phyloP scores from a whole-genome alignment of 2,329 filamentous ascomycete species.

The Colletotrichum tropicale region DNA sequence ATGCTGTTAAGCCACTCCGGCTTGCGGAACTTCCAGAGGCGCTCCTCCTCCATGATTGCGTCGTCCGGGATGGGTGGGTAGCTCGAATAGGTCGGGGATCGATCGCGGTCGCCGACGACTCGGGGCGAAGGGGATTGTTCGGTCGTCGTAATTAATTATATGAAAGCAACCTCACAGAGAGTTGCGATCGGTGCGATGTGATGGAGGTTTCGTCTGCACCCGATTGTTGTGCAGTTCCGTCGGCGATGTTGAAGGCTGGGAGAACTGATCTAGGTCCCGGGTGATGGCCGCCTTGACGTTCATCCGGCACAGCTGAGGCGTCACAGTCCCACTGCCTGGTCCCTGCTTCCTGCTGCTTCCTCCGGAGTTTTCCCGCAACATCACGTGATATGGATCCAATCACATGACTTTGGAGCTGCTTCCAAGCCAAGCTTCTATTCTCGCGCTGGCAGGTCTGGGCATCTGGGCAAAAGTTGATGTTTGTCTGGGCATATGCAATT shows the following conservation, averaged over 20 bases:
- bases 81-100: background rate
- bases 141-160: background rate
- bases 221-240: background rate
- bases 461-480: background rate
- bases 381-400: background rate
- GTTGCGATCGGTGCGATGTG: background rate
- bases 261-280: background rate
- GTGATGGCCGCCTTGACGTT: constrained; percentile 18
- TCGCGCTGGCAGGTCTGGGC: background rate
- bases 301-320: constrained; percentile 19
- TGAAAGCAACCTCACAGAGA: background rate
- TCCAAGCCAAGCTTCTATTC: background rate
- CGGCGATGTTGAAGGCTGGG: background rate
- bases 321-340: constrained; percentile 13
- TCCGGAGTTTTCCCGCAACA: background rate
- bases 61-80: background rate
- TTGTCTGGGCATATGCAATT: background rate
- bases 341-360: background rate
- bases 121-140: background rate
- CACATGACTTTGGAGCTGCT: background rate
- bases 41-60: constrained; percentile 63
- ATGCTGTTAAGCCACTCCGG: constrained; percentile 71
- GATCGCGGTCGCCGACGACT: constrained; percentile 4
- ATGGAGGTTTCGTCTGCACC: background rate
- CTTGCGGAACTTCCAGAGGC: constrained; percentile 70